phyloP scores from a whole-genome alignment of 805 yeast species.

The Brettanomyces nanus region DNA sequence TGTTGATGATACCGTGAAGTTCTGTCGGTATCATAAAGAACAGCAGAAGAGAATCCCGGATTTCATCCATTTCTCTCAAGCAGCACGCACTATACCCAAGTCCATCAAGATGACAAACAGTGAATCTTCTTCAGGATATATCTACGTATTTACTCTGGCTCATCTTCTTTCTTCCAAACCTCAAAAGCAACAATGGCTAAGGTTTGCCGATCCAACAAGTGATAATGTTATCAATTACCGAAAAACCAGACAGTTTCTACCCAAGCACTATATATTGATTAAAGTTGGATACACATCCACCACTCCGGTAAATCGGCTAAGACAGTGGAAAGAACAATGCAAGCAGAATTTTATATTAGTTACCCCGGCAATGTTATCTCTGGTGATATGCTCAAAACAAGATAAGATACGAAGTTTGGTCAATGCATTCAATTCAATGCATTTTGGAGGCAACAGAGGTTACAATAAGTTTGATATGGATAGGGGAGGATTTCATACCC shows the following conservation, averaged over 20 bases:
- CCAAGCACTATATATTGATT: slow-evolving; percentile 32
- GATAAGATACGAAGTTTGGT: slow-evolving; percentile 12
- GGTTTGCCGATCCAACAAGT: slow-evolving; percentile 25
- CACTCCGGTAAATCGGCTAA: slow-evolving; percentile 31
- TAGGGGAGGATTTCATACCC: slow-evolving; percentile 29
- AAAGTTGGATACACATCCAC: slow-evolving; percentile 50
- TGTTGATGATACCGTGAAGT: slow-evolving; percentile 10
- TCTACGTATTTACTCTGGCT: slow-evolving; percentile 42
- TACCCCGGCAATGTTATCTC: slow-evolving; percentile 24
- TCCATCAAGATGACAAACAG: no score
- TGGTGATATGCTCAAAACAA: slow-evolving; percentile 11
- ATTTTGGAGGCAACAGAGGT: background rate
- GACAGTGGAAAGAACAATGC: slow-evolving; percentile 48
- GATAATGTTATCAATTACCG: slow-evolving; percentile 11
- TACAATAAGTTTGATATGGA: slow-evolving; percentile 16
- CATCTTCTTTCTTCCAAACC: slow-evolving; percentile 28
- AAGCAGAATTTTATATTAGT: slow-evolving; percentile 35
- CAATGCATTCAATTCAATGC: slow-evolving; percentile 6
- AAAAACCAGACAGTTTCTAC: slow-evolving; percentile 28
- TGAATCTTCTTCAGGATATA: slow-evolving; percentile 28
- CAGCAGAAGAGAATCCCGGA: no score
- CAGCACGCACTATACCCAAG: background rate
- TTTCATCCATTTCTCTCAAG: background rate
- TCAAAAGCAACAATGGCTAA: slow-evolving; percentile 29
- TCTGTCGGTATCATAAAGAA: slow-evolving; percentile 28